Conservation (phyloP, 345 rosid genomes). For the Nephelium lappaceum region DNA sequence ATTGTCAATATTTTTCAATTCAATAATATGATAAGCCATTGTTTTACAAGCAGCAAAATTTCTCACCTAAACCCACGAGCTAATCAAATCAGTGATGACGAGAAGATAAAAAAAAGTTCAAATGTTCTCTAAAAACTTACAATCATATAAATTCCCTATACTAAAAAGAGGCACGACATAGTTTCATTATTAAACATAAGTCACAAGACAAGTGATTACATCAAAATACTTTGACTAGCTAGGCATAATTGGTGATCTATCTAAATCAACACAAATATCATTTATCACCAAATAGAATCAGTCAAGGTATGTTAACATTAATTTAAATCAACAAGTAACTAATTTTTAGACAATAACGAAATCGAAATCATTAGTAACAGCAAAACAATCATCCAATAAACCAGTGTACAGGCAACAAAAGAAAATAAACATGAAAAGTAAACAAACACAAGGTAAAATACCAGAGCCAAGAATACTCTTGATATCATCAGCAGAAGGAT, state of each 20-base stretch:
- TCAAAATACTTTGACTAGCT: not conserved
- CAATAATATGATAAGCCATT: not conserved
- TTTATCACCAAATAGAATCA: too few relatives aligned
- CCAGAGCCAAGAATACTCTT: conserved; percentile 50
- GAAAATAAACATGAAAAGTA: not conserved
- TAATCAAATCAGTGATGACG: not conserved
- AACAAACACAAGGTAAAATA: conserved; percentile 16
- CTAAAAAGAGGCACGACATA: too few relatives aligned
- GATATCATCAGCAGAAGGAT: conserved; percentile 48
- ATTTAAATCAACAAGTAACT: not conserved
- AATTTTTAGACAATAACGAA: not conserved
- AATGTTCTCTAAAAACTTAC: not conserved
- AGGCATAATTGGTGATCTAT: not conserved
- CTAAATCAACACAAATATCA: not conserved
- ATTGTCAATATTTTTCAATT: conserved; percentile 2
- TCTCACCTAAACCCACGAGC: not conserved
- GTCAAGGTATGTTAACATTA: too few relatives aligned
- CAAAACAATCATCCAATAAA: not conserved
- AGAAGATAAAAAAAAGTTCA: not conserved
- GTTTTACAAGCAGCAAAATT: not conserved
- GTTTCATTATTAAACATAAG: too few relatives aligned
- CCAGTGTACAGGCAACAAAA: not conserved
- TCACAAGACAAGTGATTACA: not conserved
- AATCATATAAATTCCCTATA: not conserved
- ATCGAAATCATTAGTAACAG: not conserved